These are phyloP conservation scores for Pleurotus cornucopiae DNA, from an alignment of 768 basidiomycete species.

Conservation along the genomic window DNA sequence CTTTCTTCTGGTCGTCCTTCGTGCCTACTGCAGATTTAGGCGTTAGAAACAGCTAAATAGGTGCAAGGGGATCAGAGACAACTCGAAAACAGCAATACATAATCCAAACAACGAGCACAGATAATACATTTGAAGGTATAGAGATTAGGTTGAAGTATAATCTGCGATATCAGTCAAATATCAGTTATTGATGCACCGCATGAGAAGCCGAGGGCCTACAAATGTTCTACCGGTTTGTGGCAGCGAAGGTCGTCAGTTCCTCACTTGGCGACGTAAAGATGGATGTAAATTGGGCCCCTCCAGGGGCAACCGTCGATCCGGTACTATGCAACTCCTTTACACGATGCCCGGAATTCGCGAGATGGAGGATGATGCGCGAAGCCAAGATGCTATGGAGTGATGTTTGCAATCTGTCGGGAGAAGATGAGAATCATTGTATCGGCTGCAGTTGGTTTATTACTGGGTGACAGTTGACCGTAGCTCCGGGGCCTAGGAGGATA, in stretches of 20 bases:
- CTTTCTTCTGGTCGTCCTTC: too few species aligned
- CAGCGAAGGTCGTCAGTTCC: slow-evolving; percentile 1
- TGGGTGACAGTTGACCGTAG: slow-evolving; percentile 2
- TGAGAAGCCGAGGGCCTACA: background rate
- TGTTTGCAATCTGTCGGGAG: background rate
- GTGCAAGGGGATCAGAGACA: too few species aligned
- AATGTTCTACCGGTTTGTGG: background rate
- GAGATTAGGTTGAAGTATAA: too few species aligned
- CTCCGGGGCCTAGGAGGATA: background rate
- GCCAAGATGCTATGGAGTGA: slow-evolving; percentile 6
- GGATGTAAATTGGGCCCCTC: slow-evolving; percentile 5
- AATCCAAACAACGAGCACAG: too few species aligned
- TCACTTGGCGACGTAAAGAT: slow-evolving; percentile 4
- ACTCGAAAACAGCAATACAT: too few species aligned
- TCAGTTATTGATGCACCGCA: too few species aligned
- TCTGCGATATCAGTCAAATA: background rate
- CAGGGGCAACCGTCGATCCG: slow-evolving; percentile 3
- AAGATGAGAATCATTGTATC: background rate
- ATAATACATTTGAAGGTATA: too few species aligned
- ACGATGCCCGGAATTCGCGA: background rate
- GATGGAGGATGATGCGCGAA: slow-evolving; percentile 4
- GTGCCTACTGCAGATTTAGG: too few species aligned
- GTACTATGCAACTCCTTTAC: slow-evolving; percentile 1
- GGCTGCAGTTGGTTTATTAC: background rate
- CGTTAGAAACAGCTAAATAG: too few species aligned